A percentile compares a stretch with the other conserved stretches of the same genome.
Evolutionary conservation across 495 filamentous ascomycete species (phyloP).

Genomic region (Aspergillus cavernicola): DNA sequence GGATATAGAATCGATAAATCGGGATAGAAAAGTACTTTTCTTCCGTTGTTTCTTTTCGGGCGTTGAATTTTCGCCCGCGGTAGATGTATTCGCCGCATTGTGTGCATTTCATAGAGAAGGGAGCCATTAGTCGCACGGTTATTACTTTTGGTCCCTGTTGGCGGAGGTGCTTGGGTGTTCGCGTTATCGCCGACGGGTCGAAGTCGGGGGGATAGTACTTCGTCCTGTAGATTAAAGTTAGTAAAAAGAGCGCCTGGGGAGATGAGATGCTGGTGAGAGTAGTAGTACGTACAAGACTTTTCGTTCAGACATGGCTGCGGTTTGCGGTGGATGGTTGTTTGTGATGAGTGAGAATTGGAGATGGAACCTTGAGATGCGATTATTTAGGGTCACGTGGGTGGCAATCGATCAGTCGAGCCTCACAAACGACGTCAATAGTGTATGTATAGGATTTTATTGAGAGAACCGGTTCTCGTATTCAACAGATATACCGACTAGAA

Average conservation of each 20-base stretch:
- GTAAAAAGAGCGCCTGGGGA: too few species aligned
- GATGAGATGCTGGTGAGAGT: too few species aligned
- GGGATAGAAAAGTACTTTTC: slow-evolving; percentile 87
- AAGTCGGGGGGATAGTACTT: slow-evolving; percentile 97
- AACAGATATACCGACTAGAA: too few species aligned
- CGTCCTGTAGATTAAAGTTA: slow-evolving; percentile 16
- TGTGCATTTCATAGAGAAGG: slow-evolving; percentile 90
- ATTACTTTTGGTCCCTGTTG: slow-evolving; percentile 72
- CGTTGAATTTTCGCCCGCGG: slow-evolving; percentile 95
- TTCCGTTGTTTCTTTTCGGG: slow-evolving; percentile 88
- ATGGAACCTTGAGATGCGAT: too few species aligned
- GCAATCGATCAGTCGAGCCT: too few species aligned
- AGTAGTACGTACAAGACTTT: slow-evolving; percentile 28
- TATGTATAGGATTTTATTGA: too few species aligned
- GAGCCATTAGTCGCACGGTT: slow-evolving; percentile 94
- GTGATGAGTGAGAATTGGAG: not conserved
- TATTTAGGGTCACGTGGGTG: slow-evolving; percentile 8
- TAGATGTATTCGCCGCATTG: slow-evolving; percentile 94
- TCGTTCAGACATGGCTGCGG: slow-evolving; percentile 74
- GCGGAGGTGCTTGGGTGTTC: slow-evolving; percentile 60
- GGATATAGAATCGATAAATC: slow-evolving; percentile 92
- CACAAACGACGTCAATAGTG: too few species aligned
- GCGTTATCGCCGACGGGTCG: slow-evolving; percentile 80
- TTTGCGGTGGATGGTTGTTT: not conserved
- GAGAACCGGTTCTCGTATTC: too few species aligned